Base-by-base conservation (phyloP, 2,329 filamentous ascomycete species). In the Phialophora expanda region DNA sequence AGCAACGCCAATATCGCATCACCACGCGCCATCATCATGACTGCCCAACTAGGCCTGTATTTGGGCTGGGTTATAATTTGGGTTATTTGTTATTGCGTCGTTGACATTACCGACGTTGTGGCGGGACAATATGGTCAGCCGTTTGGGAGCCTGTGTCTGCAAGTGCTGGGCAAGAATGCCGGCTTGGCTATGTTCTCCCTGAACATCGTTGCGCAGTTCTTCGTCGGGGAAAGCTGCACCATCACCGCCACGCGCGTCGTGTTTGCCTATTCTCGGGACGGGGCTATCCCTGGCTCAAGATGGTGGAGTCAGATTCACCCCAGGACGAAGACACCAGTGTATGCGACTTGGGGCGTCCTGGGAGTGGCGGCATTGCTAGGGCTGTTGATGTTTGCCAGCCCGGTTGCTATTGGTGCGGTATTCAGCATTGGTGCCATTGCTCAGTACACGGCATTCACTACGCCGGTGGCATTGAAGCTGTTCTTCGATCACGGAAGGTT, bases 1-100 rank as follows among this genome's bases (percentile, higher is more conserved):
- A 69, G 67, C 50, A 76, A 76, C 58, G 73, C 73, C 44, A 75
- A 75, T 55, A 72, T 76, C 22, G 74, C 75, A 11, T 70, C 71
- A 1, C 75, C 75, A 8, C 61, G 75, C 55, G 75, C 75, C 8
- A 76, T 76, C 61, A 72, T 74, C 48, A 72, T 76, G 72, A 76
- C 75, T 8, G 69, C 70, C 0, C 73, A 74, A 57, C 67, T 69
- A 14, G 75, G 75, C 17, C 65, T 75, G 1, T 73, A 68, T 17
- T 5, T 62, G 73, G 17, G 75, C 74, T 76, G 67, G 56, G 69
- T 70, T 1, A 69, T 76, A 20, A 73, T 75, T 22, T 64, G 75
- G 9, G 74, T 75, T 2, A 75, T 76, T 48, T 72, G 69, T 17
- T 24, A 24, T 24, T 24, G 24, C 24, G 24, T 24, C 24, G 24